phyloP scores from a whole-genome alignment of 768 basidiomycete genomes.

The Amanita pseudoporphyria region DNA sequence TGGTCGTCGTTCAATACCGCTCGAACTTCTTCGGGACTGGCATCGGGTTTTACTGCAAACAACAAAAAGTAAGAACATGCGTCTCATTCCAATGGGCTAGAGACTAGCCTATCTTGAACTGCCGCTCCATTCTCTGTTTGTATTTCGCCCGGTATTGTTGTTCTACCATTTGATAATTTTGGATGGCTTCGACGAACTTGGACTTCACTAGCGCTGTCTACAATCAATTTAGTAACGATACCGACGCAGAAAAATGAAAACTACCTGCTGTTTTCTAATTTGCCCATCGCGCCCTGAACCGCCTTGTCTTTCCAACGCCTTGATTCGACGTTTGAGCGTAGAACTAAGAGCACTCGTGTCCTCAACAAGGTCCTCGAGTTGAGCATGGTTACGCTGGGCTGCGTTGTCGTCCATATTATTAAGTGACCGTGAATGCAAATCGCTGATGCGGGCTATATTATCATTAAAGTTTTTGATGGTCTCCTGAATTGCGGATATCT shows the following conservation, averaged over 20 bases:
- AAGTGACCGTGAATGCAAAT: slow-evolving; percentile 65
- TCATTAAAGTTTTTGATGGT: slow-evolving; percentile 54
- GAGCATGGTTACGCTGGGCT: slow-evolving; percentile 46
- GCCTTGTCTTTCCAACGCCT: slow-evolving; percentile 59
- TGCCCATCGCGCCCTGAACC: slow-evolving; percentile 60
- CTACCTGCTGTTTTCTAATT: slow-evolving; percentile 70
- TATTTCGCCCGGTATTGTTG: slow-evolving; percentile 70
- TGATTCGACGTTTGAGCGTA: slow-evolving; percentile 62
- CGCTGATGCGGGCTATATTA: slow-evolving; percentile 59
- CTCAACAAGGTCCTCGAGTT: slow-evolving; percentile 59
- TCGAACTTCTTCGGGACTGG: slow-evolving; percentile 78
- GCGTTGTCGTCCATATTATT: slow-evolving; percentile 68
- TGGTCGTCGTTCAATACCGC: slow-evolving; percentile 82
- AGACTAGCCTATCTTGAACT: slow-evolving; percentile 73
- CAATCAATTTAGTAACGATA: not conserved
- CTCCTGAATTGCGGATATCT: slow-evolving; percentile 77
- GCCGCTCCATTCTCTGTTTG: slow-evolving; percentile 75
- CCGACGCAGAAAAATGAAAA: slow-evolving; percentile 5
- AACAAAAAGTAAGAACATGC: not conserved
- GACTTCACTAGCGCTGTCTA: slow-evolving; percentile 57
- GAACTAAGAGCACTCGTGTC: slow-evolving; percentile 66
- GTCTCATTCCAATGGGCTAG: not conserved
- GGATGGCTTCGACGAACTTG: slow-evolving; percentile 81
- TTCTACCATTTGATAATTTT: slow-evolving; percentile 78
- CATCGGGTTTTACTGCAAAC: slow-evolving; percentile 77